These are phyloP conservation scores for Neurospora tetrasperma DNA, from an alignment of 495 filamentous ascomycete genomes.

Conservation along the genomic window DNA sequence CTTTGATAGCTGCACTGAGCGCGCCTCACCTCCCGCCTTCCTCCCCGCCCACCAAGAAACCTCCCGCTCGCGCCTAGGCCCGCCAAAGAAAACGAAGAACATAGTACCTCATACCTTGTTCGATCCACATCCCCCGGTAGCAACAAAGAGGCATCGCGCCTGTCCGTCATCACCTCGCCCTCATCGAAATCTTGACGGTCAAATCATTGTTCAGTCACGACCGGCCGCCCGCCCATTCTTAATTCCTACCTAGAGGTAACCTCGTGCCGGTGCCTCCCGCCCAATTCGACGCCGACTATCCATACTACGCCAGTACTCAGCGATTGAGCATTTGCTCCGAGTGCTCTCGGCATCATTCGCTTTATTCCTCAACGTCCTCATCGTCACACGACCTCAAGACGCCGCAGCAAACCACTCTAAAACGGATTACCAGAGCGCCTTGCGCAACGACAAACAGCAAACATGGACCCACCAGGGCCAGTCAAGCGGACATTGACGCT, in stretches of 20 bases:
- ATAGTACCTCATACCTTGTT: neutral
- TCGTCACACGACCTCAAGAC: neutral
- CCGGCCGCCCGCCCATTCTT: neutral
- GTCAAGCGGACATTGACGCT: constrained; percentile 14
- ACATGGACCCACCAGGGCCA: constrained; percentile 9
- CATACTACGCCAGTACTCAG: neutral
- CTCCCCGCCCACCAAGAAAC: neutral
- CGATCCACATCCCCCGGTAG: neutral
- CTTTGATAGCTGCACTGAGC: neutral
- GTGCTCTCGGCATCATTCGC: neutral
- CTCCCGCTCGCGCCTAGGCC: neutral
- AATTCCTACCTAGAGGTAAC: neutral
- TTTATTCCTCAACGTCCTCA: neutral
- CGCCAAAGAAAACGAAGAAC: neutral
- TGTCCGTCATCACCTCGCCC: neutral
- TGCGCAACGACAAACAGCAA: constrained; percentile 1
- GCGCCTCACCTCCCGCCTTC: neutral
- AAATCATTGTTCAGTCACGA: neutral
- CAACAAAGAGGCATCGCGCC: neutral
- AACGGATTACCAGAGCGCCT: neutral
- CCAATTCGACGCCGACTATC: neutral
- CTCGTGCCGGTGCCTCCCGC: neutral
- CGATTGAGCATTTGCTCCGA: neutral
- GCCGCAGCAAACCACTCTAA: neutral
- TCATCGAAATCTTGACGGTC: neutral